Evolutionary conservation across 2,329 filamentous ascomycete species (phyloP), one percentile per base, ranked within the genome.

Genomic region (Apiospora aurea): DNA sequence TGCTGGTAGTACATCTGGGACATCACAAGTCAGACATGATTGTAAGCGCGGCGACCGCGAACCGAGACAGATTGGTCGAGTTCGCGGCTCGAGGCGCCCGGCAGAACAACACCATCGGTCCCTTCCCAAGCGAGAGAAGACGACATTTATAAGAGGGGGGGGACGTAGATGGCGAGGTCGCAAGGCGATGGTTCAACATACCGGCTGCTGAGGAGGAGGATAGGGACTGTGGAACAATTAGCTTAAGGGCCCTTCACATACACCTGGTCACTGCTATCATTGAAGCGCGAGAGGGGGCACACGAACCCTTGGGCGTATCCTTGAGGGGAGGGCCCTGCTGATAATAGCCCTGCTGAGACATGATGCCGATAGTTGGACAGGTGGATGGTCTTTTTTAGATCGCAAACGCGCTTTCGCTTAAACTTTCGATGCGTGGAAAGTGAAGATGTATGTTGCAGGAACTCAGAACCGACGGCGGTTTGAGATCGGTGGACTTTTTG

Each of bases 1-100:
- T 77, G 78, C 70, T 78, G 78, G 64, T 82, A 82, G 53, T 80
- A 75, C 81, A 82, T 82, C 78, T 81, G 70, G 70, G 72, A 73
- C 18, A 64, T 24, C 57, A n/a, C 21, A 41, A 41, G 57, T 71
- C 71, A 57, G 4, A 29, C 18, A 18, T 34, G 47, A 74, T 57
- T 69, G 71, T 44, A 21, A 49, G 2, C 7, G 7, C 18, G 44
- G 18, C n/a, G 24, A 26, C 41, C 66, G n/a, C 10, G 41, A 46
- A 16, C n/a, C 26, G 10, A 13, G n/a, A 69, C 14, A 38, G 4
- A 38, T 34, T 21, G 26, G 11, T n/a, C 24, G 21, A 16, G 67
- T 29, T 38, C 16, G 11, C 7, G 18, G 26, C 16, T 24, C 24
- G 44, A 24, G 8, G 2, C 1, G 4, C 16, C 16, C 16, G 34